phyloP scores from a whole-genome alignment of 148 eudicot species.

The Chenopodium quinoa region DNA sequence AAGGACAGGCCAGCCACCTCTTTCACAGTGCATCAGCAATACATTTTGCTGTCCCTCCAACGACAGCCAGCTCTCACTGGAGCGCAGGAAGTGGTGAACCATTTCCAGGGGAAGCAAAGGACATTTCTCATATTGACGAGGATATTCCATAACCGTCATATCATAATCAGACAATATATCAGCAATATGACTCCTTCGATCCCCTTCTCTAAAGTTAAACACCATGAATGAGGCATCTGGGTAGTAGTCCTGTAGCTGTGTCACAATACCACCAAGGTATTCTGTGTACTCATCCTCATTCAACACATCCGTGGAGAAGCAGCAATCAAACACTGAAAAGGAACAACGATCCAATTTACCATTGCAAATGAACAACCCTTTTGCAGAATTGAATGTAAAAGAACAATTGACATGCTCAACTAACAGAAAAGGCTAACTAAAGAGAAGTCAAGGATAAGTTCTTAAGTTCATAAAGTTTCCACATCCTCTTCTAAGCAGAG shows the following conservation, averaged over 20 bases:
- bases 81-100: constrained; percentile 70
- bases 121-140: constrained; percentile 66
- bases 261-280: constrained; percentile 64
- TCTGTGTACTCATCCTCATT: constrained; percentile 60
- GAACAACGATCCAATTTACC: background rate
- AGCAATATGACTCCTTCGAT: constrained; percentile 60
- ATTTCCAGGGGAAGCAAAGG: constrained; percentile 70
- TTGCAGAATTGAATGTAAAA: background rate
- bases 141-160: constrained; percentile 86
- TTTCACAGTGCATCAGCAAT: constrained; percentile 75
- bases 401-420: constrained; percentile 13
- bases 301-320: constrained; percentile 72
- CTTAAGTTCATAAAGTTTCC: background rate
- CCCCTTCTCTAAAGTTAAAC: constrained; percentile 78
- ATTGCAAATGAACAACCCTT: background rate
- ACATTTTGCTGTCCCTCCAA: constrained; percentile 74
- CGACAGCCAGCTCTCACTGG: constrained; percentile 77
- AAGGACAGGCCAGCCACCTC: constrained; percentile 83
- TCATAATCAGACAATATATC: constrained; percentile 68
- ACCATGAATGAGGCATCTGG: constrained; percentile 85
- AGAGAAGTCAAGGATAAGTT: background rate
- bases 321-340: constrained; percentile 67
- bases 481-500: background rate
- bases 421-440: background rate
- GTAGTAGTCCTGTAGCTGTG: constrained; percentile 63